Conservation (phyloP, 2,329 filamentous ascomycete species). For the Myriosclerotinia curreyana region DNA sequence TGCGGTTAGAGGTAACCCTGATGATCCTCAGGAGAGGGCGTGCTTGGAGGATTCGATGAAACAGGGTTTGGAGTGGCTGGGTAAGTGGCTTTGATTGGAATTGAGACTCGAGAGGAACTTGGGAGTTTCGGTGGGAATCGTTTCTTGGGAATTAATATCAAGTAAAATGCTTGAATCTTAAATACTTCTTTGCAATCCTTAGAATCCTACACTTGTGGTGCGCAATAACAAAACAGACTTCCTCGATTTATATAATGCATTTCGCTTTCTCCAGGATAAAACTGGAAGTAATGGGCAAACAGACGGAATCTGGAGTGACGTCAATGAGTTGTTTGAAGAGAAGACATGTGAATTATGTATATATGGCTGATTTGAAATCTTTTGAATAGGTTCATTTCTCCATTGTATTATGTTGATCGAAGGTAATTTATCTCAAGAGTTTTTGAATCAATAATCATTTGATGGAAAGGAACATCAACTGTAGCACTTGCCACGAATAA, state of each 20-base stretch:
- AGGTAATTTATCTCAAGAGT: background rate
- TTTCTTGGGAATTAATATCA: background rate
- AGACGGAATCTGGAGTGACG: background rate
- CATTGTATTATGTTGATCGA: background rate
- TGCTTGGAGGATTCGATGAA: conserved; percentile 41
- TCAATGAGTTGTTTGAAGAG: background rate
- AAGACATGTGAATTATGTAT: background rate
- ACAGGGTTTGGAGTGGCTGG: conserved; percentile 30
- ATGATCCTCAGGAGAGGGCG: conserved; percentile 39
- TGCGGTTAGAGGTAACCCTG: conserved; percentile 42
- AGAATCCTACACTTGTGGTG: no score
- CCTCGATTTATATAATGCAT: background rate
- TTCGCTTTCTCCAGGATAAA: background rate
- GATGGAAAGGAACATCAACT: background rate
- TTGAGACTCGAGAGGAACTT: background rate
- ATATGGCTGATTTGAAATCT: background rate
- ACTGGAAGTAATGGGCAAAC: background rate
- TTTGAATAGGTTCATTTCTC: background rate
- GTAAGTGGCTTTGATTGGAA: conserved; percentile 16
- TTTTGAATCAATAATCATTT: background rate
- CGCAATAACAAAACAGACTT: background rate
- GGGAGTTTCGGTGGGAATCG: background rate
- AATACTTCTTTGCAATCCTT: background rate
- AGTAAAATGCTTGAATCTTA: no score
- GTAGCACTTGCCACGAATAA: conserved; percentile 4